Percentiles rank a stretch among this genome's conserved stretches.
Conservation (phyloP, 139 green algal species). For the Microglena sp. region DNA sequence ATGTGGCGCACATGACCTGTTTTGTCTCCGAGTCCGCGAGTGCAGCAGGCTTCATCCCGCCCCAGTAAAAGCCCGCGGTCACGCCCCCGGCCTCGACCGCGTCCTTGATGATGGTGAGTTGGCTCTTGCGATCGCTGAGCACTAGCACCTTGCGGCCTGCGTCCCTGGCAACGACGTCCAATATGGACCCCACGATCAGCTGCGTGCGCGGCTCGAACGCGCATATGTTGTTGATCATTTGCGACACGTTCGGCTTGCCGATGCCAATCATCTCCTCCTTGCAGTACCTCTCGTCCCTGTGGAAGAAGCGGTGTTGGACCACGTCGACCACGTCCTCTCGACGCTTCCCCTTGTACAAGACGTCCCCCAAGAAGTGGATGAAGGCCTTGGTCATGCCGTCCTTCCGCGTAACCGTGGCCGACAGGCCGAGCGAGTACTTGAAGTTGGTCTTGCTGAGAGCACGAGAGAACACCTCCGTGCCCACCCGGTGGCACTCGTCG, state of each 20-base stretch:
- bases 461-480: conserved; percentile 19
- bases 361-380: conserved; percentile 9
- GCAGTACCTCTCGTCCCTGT: background rate
- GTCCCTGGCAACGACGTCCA: background rate
- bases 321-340: background rate
- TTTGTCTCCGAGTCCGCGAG: conserved; percentile 2
- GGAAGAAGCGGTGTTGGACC: background rate
- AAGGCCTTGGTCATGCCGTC: conserved; percentile 23
- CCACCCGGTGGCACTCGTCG: conserved; percentile 18
- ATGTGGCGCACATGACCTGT: conserved; percentile 10
- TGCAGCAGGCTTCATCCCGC: conserved; percentile 8
- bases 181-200: background rate
- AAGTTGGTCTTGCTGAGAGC: conserved; percentile 9
- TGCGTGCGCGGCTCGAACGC: background rate
- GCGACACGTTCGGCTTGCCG: conserved; percentile 11
- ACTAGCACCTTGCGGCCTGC: conserved; percentile 10
- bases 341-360: conserved; percentile 6
- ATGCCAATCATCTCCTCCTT: background rate
- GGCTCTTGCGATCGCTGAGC: conserved; percentile 12
- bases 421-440: conserved; percentile 14
- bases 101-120: background rate
- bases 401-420: conserved; percentile 13
- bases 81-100: background rate
- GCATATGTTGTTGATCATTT: conserved; percentile 23
- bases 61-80: conserved; percentile 10